phyloP scores from a whole-genome alignment of 768 basidiomycete species.

The Lactifluus hygrophoroides region DNA sequence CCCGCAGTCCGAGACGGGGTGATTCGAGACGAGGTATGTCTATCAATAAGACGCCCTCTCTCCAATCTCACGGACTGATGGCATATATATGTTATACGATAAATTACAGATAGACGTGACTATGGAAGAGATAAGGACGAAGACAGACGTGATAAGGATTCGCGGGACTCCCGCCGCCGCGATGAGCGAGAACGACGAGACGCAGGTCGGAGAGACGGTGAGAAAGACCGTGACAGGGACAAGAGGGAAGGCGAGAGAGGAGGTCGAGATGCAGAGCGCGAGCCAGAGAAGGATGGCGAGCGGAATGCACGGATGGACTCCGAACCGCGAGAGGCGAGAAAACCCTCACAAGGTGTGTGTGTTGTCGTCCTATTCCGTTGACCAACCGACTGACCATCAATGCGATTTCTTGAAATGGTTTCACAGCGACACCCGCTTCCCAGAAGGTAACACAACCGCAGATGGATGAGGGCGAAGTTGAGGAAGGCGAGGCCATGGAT shows the following conservation, averaged over 20 bases:
- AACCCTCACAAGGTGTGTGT: constrained; percentile 4
- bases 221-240: constrained; percentile 20
- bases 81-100: not conserved
- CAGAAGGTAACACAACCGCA: constrained; percentile 5
- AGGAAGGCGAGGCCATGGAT: constrained; percentile 42
- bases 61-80: not conserved
- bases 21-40: constrained; percentile 18
- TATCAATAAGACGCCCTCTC: not conserved
- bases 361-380: not conserved
- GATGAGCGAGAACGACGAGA: constrained; percentile 23
- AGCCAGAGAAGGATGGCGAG: constrained; percentile 34
- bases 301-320: constrained; percentile 29
- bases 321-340: constrained; percentile 17
- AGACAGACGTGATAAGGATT: constrained; percentile 17
- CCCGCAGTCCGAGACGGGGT: constrained; percentile 21
- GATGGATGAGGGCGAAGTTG: constrained; percentile 34
- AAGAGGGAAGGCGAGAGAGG: constrained; percentile 37
- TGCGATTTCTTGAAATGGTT: not conserved
- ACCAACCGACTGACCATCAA: not conserved
- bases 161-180: constrained; percentile 15
- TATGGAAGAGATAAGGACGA: constrained; percentile 16
- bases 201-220: constrained; percentile 11
- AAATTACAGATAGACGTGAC: constrained; percentile 13
- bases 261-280: constrained; percentile 29
- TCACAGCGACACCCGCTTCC: not conserved